phyloP scores from a whole-genome alignment of 768 basidiomycete genomes.

The Kwoniella sp. region DNA sequence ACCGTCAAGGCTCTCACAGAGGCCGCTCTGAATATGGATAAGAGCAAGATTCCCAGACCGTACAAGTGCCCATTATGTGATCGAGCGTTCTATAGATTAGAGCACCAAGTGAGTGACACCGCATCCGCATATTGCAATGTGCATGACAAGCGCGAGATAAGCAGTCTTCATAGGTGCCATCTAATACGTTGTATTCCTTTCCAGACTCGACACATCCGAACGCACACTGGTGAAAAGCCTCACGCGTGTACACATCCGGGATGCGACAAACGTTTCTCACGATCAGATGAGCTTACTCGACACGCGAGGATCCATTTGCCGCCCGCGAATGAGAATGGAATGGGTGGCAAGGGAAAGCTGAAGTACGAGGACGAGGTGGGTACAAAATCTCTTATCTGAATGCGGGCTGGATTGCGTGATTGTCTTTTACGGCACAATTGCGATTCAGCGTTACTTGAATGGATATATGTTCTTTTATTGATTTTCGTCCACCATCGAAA shows the following conservation, averaged over 20 bases:
- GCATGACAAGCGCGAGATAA: no score
- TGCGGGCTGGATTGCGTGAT: neutral
- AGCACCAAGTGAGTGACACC: constrained; percentile 75
- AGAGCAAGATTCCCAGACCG: constrained; percentile 67
- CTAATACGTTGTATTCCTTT: neutral
- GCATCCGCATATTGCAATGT: neutral
- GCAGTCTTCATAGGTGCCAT: constrained; percentile 20
- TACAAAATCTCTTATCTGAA: neutral
- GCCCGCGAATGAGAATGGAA: constrained; percentile 69
- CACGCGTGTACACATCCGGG: constrained; percentile 86
- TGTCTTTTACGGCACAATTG: neutral
- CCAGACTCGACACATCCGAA: constrained; percentile 95
- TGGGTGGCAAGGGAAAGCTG: constrained; percentile 49
- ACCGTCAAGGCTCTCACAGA: constrained; percentile 56
- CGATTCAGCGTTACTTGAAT: neutral
- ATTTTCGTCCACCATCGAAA: neutral
- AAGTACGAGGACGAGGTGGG: constrained; percentile 66
- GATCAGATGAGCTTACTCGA: constrained; percentile 96
- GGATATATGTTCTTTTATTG: no score
- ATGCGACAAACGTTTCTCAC: constrained; percentile 98
- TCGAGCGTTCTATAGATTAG: constrained; percentile 91
- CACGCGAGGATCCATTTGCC: constrained; percentile 83
- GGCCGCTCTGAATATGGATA: constrained; percentile 58
- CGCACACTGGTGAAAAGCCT: constrained; percentile 97
- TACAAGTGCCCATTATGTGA: constrained; percentile 98